Evolutionary conservation across 208 protist genomes (phyloP).

Genomic region (Endotrypanum monterogeii): DNA sequence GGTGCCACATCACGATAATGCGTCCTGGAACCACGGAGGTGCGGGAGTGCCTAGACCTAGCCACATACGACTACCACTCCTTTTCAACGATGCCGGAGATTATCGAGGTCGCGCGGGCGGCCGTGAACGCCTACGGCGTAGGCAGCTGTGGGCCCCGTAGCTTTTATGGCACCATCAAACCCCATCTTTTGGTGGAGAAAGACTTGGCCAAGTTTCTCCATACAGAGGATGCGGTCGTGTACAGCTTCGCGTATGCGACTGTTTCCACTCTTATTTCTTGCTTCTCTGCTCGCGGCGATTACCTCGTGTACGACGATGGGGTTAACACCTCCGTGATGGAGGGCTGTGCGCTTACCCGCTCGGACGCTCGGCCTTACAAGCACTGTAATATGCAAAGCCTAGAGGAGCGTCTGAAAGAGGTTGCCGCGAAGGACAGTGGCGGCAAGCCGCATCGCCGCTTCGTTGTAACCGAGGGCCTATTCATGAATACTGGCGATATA

Average conservation of each 20-base stretch:
- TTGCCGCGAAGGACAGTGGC: conserved; percentile 61
- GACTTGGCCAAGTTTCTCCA: conserved; percentile 89
- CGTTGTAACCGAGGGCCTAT: conserved; percentile 96
- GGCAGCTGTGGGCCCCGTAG: conserved; percentile 97
- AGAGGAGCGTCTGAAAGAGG: conserved; percentile 74
- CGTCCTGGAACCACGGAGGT: conserved; percentile 27
- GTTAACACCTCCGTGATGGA: conserved; percentile 84
- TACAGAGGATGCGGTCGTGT: conserved; percentile 92
- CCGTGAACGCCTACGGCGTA: conserved; percentile 95
- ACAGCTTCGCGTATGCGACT: conserved; percentile 96
- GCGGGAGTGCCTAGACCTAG: conserved; percentile 86
- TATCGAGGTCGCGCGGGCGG: conserved; percentile 72
- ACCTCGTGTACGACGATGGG: conserved; percentile 93
- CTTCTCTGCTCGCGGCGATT: conserved; percentile 91
- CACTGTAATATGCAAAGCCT: conserved; percentile 97
- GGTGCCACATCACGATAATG: conserved; percentile 60
- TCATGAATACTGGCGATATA: conserved; percentile 90
- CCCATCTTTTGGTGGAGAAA: conserved; percentile 94
- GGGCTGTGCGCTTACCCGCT: conserved; percentile 90
- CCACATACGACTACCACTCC: conserved; percentile 94
- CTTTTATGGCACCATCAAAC: conserved; percentile 98
- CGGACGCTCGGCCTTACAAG: conserved; percentile 84
- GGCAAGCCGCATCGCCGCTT: conserved; percentile 88
- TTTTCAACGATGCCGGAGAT: conserved; percentile 88
- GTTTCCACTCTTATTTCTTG: conserved; percentile 96